Evolutionary conservation across 306 rosid genomes (phyloP).

Genomic region (Acacia crassicarpa): DNA sequence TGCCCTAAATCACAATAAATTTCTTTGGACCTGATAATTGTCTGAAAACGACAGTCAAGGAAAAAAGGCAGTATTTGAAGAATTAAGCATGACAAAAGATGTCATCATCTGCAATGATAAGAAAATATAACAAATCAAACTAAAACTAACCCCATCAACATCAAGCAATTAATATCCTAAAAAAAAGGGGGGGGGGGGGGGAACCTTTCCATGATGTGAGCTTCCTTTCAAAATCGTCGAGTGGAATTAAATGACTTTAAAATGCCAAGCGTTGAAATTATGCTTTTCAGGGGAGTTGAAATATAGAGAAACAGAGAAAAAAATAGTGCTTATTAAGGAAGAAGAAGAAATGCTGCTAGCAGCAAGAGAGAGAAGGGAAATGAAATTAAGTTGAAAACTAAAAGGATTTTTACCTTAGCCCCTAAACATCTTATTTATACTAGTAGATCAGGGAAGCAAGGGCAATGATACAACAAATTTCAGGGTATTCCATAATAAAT

Average conservation of each 20-base stretch:
- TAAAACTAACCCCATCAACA: not conserved
- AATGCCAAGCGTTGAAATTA: not conserved
- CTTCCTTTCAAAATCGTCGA: not conserved
- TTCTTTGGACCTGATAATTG: not conserved
- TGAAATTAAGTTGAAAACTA: not conserved
- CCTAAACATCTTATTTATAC: not conserved
- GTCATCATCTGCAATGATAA: not conserved
- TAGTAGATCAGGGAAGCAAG: not conserved
- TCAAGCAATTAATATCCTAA: not conserved
- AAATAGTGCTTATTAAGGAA: not conserved
- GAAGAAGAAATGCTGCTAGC: not conserved
- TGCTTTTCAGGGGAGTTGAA: no score
- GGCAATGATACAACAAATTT: not conserved
- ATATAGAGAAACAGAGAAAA: not conserved
- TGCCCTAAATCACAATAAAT: not conserved
- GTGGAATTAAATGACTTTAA: not conserved
- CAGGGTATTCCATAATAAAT: conserved; percentile 1
- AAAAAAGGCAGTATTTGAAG: not conserved
- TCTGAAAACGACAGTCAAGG: conserved; percentile 2
- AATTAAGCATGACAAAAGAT: conserved; percentile 6
- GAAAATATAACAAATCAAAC: not conserved
- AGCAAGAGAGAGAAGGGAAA: conserved; percentile 5
- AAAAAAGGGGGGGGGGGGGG: no score
- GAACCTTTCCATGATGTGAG: not conserved
- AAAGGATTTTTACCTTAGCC: not conserved